Evolutionary conservation across 2,329 filamentous ascomycete species (phyloP), one percentile per base, ranked within the genome.

Genomic region (Sporothrix pseudoabietina): DNA sequence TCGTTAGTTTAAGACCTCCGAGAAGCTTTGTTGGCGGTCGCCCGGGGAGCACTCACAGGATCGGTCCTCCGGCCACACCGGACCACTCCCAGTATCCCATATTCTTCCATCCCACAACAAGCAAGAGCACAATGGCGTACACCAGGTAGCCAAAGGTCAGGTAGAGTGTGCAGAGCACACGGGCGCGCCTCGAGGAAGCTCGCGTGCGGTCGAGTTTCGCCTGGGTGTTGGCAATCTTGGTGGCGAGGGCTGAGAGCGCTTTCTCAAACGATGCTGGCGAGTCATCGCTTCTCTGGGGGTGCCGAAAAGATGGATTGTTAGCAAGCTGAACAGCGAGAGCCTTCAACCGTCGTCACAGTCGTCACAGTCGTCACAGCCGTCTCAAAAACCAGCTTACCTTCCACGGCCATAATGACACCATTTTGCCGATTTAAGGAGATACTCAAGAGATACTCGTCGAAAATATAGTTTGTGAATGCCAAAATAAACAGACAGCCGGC

Each of bases 201-300:
- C 93, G 90, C 54, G 92, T 86, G 57, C 85, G 85, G 78, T 97
- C 94, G 77, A 98, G 90, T 70, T 87, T 89, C 57, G 90, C 84
- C 78, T 92, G 92, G 2, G 91, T 89, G 76, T 89, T 87, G 55
- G 91, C 86, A 81, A 99, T 98, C 83, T 96, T 97, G 71, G 86
- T 85, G 12, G 94, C 92, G 63, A 99, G 88, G 32, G 89, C 87
- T 10, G 94, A 93, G 41, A 99, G 90, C 2, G 91, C 90, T 85
- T 94, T 98, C 84, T 99, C 96, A 80, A 98, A 99, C 4, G 91
- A 93, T 70, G 94, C 94, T 35, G 96, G 92, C 77, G 94, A 97
- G 80, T 88, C 92, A 80, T 91, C 88, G 79, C 93, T 88, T 82
- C 89, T 88, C 94, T 97, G 78, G 0, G 19, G 39, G 14, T n/a